These are phyloP conservation scores for Cladosporium sp. DNA, from an alignment of 2,329 filamentous ascomycete species.

Conservation along the genomic window DNA sequence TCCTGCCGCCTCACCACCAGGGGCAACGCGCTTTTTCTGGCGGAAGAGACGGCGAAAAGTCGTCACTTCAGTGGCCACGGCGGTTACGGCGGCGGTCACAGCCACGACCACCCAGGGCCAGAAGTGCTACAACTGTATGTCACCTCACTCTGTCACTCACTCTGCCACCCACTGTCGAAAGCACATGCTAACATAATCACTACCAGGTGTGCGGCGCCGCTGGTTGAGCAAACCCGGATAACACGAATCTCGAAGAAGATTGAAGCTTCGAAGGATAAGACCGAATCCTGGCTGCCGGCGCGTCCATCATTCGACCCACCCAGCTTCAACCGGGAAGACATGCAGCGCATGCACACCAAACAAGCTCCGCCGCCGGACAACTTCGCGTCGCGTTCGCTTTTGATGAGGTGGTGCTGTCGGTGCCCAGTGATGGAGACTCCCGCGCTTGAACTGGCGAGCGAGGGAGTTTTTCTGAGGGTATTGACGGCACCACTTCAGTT, in stretches of 20 bases:
- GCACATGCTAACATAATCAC: background rate
- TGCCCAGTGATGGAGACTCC: background rate
- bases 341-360: slow-evolving; percentile 60
- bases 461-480: background rate
- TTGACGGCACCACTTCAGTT: background rate
- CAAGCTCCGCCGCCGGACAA: slow-evolving; percentile 42
- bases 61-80: too few species aligned
- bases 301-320: slow-evolving; percentile 59
- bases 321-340: slow-evolving; percentile 53
- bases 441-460: background rate
- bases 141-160: too few species aligned
- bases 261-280: slow-evolving; percentile 88
- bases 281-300: slow-evolving; percentile 73
- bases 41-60: too few species aligned
- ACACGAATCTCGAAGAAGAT: slow-evolving; percentile 89
- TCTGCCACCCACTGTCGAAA: background rate
- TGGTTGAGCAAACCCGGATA: slow-evolving; percentile 85
- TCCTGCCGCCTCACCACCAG: too few species aligned
- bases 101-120: slow-evolving; percentile 85
- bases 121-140: slow-evolving; percentile 98
- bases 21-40: too few species aligned
- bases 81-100: too few species aligned
- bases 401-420: background rate
- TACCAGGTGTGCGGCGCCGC: too few species aligned
- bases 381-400: slow-evolving; percentile 58